Base-by-base conservation (phyloP, 2,329 filamentous ascomycete genomes). In the Raffaelea arxii region DNA sequence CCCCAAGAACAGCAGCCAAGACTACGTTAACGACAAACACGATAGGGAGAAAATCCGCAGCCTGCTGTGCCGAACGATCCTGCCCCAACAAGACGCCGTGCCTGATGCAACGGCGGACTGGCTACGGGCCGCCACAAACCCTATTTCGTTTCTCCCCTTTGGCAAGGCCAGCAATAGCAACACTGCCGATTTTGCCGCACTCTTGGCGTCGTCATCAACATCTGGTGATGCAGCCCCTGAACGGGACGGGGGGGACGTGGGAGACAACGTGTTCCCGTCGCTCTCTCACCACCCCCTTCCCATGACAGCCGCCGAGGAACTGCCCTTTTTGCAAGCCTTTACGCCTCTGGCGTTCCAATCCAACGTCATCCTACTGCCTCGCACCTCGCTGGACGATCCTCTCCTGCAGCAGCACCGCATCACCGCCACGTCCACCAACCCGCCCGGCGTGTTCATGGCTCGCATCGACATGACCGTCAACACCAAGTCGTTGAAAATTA, bases 271-370 rank as follows among this genome's bases (percentile, higher is more conserved):
- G 5, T 61, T 62, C 21, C 65, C 68, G 2, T 59, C 74, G 0
- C 65, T 73, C 7, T 85, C 82, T 2, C 85, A 90, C 56, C 74
- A 77, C 44, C 86, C 83, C 0, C 57, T 79, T 2, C 70, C 70
- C 1, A 70, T 89, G 64, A 71, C 75, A 1, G 70, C 83, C 2
- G 67, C 72, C 1, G 77, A 89, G 49, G 77, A 84, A 43, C 64
- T 84, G 3, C 78, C 82, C 0, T 88, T 83, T 53, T 69, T 90
- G 0, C 76, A 83, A 40, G 70, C 83, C 9, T 88, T 92, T 55
- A 84, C 78, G 1, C 78, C 83, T 0, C 71, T 92, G 14, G 68
- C 68, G 0, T 80, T 85, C 48, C 70, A 70, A 0, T 82, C 79
- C 0, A 70, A 64, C 1, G 66, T 79, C 14, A 63, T 68, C 0